Base-by-base conservation (phyloP, 352 stramenopile genomes). In the Globisporangium polare region DNA sequence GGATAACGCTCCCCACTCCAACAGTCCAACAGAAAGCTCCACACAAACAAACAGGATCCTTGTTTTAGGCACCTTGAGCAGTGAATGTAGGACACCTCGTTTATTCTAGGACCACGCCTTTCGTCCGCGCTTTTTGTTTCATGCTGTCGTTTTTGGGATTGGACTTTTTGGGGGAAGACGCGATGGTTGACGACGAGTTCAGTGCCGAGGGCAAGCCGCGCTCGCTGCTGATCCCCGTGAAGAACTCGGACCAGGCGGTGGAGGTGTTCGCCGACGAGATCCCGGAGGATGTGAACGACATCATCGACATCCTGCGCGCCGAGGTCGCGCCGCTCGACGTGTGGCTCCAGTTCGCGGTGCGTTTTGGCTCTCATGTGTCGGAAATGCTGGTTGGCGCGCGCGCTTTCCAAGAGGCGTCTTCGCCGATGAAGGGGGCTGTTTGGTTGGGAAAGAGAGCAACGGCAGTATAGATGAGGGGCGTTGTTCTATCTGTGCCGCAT, bases 261-360 rank as follows among this genome's bases (percentile, higher is more conserved):
- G 87, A 97, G 57, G 88, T 97, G 43, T 97, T 89, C 65, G 81
- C 87, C 22, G 88, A 97, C 58, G 89, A 97, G 65, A 78, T 97
- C 17, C 89, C 89, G 0, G 85, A 91, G 20, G 89, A 97, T 58
- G 87, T 94, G 9, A 96, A 94, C 69, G 88, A 96, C 63, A 94
- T 97, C 62, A 95, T 97, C 63, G 89, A 95, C 61, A 95, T 96
- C 45, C 66, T 96, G 53, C 86, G 90, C 56, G 90, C 90, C 3
- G 90, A 97, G 65, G 86, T 97, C 51, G 90, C 90, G 64, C 89
- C 90, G 60, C 76, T 97, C 50, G 78, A 96, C 63, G 88, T 97
- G 27, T 97, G 90, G 90, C 79, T 97, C 53, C 81, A 94, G 58
- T 95, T 97, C 68, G 90, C 90, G 39, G 88, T 94, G 71, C 66